These are phyloP conservation scores for Triglochin maritima DNA, from an alignment of 106 monocot species.

Conservation along the genomic window DNA sequence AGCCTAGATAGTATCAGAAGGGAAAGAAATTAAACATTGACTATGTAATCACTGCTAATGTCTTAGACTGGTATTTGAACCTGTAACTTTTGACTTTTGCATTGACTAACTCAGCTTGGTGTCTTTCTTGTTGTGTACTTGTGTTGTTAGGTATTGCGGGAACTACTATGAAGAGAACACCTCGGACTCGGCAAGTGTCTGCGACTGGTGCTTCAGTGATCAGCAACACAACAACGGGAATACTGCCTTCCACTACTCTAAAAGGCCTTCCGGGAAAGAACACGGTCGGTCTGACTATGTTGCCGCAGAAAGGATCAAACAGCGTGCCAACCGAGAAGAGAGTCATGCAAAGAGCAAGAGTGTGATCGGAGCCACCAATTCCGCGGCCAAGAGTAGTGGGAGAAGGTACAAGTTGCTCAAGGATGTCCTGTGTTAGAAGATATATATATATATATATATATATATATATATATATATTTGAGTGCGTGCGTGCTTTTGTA, in stretches of 20 bases:
- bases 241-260: neutral
- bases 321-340: neutral
- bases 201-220: slow-evolving; percentile 35
- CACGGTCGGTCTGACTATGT: neutral
- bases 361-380: neutral
- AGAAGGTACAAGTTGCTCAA: slow-evolving; percentile 48
- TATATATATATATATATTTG: too few relatives aligned
- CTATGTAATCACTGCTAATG: too few relatives aligned
- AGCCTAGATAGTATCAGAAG: too few relatives aligned
- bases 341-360: neutral
- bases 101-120: too few relatives aligned
- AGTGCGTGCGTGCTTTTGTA: too few relatives aligned
- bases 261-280: neutral
- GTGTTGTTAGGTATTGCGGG: slow-evolving; percentile 35
- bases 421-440: slow-evolving; percentile 28
- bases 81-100: too few relatives aligned
- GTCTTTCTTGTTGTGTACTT: neutral
- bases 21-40: too few relatives aligned
- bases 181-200: slow-evolving; percentile 6
- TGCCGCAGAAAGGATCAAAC: neutral
- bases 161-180: slow-evolving; percentile 24
- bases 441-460: too few relatives aligned
- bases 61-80: too few relatives aligned
- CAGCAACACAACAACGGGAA: slow-evolving; percentile 4
- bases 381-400: slow-evolving; percentile 11